Evolutionary conservation across 2,329 filamentous ascomycete species (phyloP).

Genomic region (Leptoxyphium fumago): DNA sequence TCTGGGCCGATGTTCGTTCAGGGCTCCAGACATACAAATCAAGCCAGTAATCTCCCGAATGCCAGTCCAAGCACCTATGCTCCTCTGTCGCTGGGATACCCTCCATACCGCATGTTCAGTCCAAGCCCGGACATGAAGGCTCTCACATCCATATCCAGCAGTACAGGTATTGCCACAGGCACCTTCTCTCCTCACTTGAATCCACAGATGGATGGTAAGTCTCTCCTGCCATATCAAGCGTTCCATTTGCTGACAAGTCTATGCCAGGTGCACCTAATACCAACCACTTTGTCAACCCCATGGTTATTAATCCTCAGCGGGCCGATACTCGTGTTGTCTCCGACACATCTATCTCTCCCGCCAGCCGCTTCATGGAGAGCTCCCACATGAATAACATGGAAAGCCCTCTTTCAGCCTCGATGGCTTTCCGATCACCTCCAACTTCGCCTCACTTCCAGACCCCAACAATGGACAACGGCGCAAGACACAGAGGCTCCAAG

Average conservation of each 20-base stretch:
- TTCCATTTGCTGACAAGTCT: background rate
- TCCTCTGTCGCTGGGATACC: constrained; percentile 7
- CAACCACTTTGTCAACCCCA: background rate
- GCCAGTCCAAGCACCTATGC: constrained; percentile 11
- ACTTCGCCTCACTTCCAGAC: constrained; percentile 7
- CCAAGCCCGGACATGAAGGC: constrained; percentile 19
- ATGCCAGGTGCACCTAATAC: background rate
- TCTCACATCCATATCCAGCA: constrained; percentile 15
- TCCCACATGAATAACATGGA: constrained; percentile 12
- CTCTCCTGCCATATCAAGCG: constrained; percentile 11
- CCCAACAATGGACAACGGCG: constrained; percentile 4
- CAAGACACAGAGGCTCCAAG: constrained; percentile 10
- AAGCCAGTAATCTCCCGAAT: constrained; percentile 16
- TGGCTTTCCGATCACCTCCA: constrained; percentile 7
- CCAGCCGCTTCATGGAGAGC: background rate
- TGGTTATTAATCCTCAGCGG: too few relatives aligned
- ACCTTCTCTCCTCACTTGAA: constrained; percentile 13
- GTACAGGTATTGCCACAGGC: constrained; percentile 17
- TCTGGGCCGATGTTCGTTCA: background rate
- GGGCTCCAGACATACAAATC: constrained; percentile 9
- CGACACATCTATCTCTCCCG: background rate
- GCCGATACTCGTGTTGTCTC: background rate
- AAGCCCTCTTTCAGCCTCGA: constrained; percentile 4
- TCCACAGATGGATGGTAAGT: constrained; percentile 19
- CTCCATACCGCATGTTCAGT: constrained; percentile 15